Base-by-base conservation (phyloP, 2,329 filamentous ascomycete genomes). In the Epicoccum nigrum region DNA sequence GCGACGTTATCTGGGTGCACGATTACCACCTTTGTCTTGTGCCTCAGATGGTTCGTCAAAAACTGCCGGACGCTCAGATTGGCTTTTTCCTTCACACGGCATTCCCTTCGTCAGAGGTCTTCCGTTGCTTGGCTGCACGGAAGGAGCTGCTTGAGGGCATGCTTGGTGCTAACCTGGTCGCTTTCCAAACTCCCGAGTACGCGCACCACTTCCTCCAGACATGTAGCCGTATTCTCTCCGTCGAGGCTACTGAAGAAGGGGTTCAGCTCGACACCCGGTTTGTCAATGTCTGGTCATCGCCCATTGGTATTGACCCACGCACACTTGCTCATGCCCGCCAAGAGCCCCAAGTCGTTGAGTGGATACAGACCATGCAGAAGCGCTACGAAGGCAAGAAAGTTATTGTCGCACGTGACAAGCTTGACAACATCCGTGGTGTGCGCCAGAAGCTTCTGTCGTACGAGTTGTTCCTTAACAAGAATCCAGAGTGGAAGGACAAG, bases 11-110 rank as follows among this genome's bases (percentile, higher is more conserved):
- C 65, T 97, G 93, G 93, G 81, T 97, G 35, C 92, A 97, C 70
- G 93, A 97, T 73, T 97, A 97, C 70, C 93, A 97, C 71, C 81
- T 97, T 39, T 81, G 97, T 4, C 81, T 97, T 5, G 90, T 97
- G 1, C 93, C 93, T 3, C 83, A 80, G 38, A 95, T 97, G 90
- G 81, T 97, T 37, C 89, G 93, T 21, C 87, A 95, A 76, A 89
- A 92, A 78, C 81, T 94, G 8, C 92, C 93, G 0, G 91, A 97
- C 59, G 93, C 93, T 13, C 89, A 96, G 76, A 97, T 97, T 63
- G 93, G 93, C 9, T 94, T 97, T 78, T 97, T 97, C 77, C 78
- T 97, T 13, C 93, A 97, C 69, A 91, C 93, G 21, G 92, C 93
- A 0, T 97, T 97, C 73, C 93, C 93, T 0, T 97, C 93, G 0